These are phyloP conservation scores for Drosera capensis DNA, from an alignment of 148 eudicot genomes.

Conservation along the genomic window DNA sequence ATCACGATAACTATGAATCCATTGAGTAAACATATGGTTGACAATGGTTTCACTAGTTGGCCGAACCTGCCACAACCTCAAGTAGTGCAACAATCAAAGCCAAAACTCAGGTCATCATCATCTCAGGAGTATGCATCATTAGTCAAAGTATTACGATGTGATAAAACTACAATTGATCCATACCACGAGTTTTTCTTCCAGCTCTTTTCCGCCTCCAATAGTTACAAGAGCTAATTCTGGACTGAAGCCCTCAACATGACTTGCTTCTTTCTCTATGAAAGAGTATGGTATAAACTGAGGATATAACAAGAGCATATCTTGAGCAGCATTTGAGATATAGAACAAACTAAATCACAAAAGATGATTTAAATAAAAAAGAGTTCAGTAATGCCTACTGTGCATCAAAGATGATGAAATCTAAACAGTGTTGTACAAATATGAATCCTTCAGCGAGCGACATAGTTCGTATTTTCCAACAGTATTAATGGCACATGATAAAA, in stretches of 20 bases:
- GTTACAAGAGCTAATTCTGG: conserved; percentile 98
- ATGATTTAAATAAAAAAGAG: no score
- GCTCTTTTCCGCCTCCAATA: conserved; percentile 96
- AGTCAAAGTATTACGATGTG: not conserved
- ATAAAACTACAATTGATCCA: conserved; percentile 4
- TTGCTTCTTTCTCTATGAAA: conserved; percentile 97
- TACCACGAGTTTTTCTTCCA: conserved; percentile 99
- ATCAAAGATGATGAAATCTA: no score
- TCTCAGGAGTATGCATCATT: conserved; percentile 1
- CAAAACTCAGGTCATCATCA: conserved; percentile 35
- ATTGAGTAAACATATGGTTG: conserved; percentile 98
- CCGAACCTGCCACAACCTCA: conserved; percentile 99
- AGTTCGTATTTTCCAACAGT: no score
- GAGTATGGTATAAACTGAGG: conserved; percentile 93
- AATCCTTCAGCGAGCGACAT: no score
- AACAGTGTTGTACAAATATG: no score
- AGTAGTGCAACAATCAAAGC: conserved; percentile 74
- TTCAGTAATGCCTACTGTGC: no score
- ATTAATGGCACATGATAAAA: no score
- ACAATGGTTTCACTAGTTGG: conserved; percentile 99
- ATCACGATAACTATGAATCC: conserved; percentile 98
- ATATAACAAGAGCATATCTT: not conserved
- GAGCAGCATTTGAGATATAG: not conserved
- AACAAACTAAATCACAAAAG: not conserved
- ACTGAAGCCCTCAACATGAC: conserved; percentile 98